phyloP scores from a whole-genome alignment of 208 protist genomes.

The Trichomonas vaginalis region DNA sequence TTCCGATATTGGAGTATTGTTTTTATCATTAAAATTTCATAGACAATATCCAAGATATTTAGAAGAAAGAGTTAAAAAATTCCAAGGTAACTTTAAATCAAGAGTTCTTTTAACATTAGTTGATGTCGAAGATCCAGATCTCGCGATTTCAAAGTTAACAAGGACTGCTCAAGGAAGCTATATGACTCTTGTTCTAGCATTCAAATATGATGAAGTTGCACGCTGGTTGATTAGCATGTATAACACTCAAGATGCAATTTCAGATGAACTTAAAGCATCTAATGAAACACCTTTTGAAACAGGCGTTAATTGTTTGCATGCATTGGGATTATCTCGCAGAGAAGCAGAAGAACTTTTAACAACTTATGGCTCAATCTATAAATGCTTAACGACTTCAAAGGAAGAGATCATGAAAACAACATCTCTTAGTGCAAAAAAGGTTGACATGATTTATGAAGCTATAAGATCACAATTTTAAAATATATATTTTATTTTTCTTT shows the following conservation, averaged over 20 bases:
- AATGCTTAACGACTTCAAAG: neutral
- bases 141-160: neutral
- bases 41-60: neutral
- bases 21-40: conserved; percentile 14
- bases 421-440: neutral
- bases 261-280: neutral
- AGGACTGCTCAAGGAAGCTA: neutral
- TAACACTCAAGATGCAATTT: neutral
- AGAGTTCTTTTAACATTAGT: neutral
- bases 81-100: neutral
- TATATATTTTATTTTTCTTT: too few relatives aligned
- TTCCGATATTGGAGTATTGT: neutral
- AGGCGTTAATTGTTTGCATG: neutral
- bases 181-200: neutral
- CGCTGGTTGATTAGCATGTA: neutral
- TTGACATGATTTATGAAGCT: neutral
- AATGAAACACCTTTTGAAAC: neutral
- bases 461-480: neutral
- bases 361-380: neutral
- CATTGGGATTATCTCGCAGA: neutral
- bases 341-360: neutral
- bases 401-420: neutral
- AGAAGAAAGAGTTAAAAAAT: neutral
- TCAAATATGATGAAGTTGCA: neutral
- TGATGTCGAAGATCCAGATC: neutral